Percentiles rank a stretch among this genome's conserved stretches.
Conservation (phyloP, 768 basidiomycete genomes). For the Coprinopsis cinerea region DNA sequence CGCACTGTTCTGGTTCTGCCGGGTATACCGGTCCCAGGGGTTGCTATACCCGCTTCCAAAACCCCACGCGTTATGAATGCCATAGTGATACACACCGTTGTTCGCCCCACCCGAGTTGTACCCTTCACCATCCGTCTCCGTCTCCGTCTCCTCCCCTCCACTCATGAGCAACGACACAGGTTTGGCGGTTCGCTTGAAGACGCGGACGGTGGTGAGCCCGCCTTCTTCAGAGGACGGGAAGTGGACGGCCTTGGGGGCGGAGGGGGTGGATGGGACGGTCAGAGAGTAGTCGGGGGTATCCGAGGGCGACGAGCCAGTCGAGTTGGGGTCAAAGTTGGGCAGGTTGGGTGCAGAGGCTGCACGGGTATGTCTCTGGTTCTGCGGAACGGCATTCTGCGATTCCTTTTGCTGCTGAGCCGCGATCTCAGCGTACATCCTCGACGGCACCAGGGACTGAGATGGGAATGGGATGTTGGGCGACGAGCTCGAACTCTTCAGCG, state of each 20-base stretch:
- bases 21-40: slow-evolving; percentile 11
- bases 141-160: slow-evolving; percentile 39
- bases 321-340: slow-evolving; percentile 23
- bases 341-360: slow-evolving; percentile 57
- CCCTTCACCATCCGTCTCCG: slow-evolving; percentile 29
- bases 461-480: slow-evolving; percentile 40
- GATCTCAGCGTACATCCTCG: slow-evolving; percentile 21
- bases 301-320: slow-evolving; percentile 4
- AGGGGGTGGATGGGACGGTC: slow-evolving; percentile 53
- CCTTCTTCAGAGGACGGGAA: slow-evolving; percentile 66
- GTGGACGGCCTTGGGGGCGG: slow-evolving; percentile 75
- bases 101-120: slow-evolving; percentile 8
- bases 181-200: slow-evolving; percentile 63
- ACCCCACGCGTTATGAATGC: background rate
- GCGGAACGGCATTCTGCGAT: slow-evolving; percentile 1
- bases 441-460: slow-evolving; percentile 23
- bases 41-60: slow-evolving; percentile 8
- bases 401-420: slow-evolving; percentile 6
- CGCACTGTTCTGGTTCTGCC: background rate
- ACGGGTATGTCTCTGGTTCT: slow-evolving; percentile 23
- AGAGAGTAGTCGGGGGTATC: slow-evolving; percentile 22
- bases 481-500: slow-evolving; percentile 63
- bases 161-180: slow-evolving; percentile 48
- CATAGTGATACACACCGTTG: slow-evolving; percentile 1
- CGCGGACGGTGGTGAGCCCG: slow-evolving; percentile 53